These are phyloP conservation scores for Aspergillus sp. DNA, from an alignment of 2,329 filamentous ascomycete species.

Conservation along the genomic window DNA sequence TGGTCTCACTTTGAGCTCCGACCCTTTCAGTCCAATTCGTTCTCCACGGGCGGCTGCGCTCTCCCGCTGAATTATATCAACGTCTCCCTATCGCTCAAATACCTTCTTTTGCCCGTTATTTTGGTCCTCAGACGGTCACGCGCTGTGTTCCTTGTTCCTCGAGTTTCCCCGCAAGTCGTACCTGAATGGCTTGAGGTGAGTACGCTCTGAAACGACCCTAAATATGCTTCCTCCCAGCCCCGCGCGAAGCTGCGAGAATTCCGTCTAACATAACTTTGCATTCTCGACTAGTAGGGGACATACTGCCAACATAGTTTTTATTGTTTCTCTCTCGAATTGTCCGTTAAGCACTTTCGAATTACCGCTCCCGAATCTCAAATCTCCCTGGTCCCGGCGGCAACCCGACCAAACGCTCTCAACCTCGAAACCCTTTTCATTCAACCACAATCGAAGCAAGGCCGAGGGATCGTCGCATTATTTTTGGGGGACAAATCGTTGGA, in stretches of 20 bases:
- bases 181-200: constrained; percentile 28
- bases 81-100: background rate
- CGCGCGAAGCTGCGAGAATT: constrained; percentile 13
- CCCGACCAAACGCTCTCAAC: background rate
- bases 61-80: constrained; percentile 1
- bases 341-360: constrained; percentile 4
- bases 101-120: constrained; percentile 4
- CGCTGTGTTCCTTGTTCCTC: constrained; percentile 15
- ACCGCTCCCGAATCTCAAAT: background rate
- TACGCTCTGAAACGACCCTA: constrained; percentile 17
- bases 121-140: constrained; percentile 11
- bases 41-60: constrained; percentile 18
- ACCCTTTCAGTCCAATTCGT: constrained; percentile 21
- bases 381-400: constrained; percentile 11
- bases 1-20: constrained; percentile 33
- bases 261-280: constrained; percentile 8
- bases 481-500: background rate
- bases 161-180: constrained; percentile 25
- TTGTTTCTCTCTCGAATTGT: background rate
- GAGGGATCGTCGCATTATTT: background rate
- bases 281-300: background rate
- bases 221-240: constrained; percentile 14
- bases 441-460: background rate
- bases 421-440: background rate
- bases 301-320: background rate